Base-by-base conservation (phyloP, 2,329 filamentous ascomycete genomes). In the Xylogone sp. region DNA sequence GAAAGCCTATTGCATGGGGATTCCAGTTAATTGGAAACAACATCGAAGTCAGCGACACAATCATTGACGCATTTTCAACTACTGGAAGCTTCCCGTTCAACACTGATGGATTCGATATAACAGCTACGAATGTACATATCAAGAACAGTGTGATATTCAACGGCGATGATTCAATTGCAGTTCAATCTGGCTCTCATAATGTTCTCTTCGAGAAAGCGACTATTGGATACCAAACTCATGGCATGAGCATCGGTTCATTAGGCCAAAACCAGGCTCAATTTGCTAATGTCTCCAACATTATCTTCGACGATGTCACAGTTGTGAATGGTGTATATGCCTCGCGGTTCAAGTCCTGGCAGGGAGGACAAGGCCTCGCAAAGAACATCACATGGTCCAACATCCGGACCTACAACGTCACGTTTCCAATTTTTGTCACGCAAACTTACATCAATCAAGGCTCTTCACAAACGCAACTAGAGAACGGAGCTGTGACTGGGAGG, bases 361-460 rank as follows among this genome's bases (percentile, higher is more conserved):
- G 71, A 5, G 71, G 72, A 1, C 62, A 70, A 51, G 72, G 72
- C 2, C 61, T 75, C 5, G 71, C 66, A 5, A 69, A 67, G 57
- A 72, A 73, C 48, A 64, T 75, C 43, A 71, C 67, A 27, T 75
- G 73, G 73, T 67, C 64, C 48, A 71, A 75, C 53, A 71, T 75
- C 48, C 59, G 69, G 5, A 55, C 68, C 12, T 69, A 69, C 56
- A 75, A 75, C 51, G 72, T 75, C 24, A 69, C 71, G 0, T 75
- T 75, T 54, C 72, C 72, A 1, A 70, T 74, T 50, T 74, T 73
- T 50, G 70, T 74, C n/a, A 74, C 71, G 2, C 71, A 75, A 59
- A 72, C 67, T 39, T 75, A 75, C 57, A 59, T 61, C 53, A 68
- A 75, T 50, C 71, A 75, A 56, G 65, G 62, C n/a, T 62, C 56